Base-by-base conservation (phyloP, 768 basidiomycete genomes). In the Dendrothele bispora region DNA sequence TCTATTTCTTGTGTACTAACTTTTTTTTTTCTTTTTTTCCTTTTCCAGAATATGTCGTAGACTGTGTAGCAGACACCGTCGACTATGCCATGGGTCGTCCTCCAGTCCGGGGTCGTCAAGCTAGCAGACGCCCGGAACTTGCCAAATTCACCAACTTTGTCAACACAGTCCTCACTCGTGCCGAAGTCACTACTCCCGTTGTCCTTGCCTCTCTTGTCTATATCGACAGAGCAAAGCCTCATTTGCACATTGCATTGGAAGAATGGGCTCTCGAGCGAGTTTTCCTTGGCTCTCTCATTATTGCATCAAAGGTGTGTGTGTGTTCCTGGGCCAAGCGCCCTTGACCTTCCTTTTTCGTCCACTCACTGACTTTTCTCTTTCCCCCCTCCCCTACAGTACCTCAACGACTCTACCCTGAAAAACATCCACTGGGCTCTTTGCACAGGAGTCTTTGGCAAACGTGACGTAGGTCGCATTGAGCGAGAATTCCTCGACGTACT, bases 351-450 rank as follows among this genome's bases (percentile, higher is more conserved):
- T 48, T 17, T 41, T 36, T 25, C 35, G 48, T 53, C 27, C 30
- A 35, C 29, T 49, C 43, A 38, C 34, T 37, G 35, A 27, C 34
- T 22, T 24, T 5, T 28, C 25, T 17, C 18, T 21, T 29, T 21
- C 48, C 21, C 29, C 34, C 53, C 56, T 21, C 55, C 50, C 43
- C 43, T 41, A 34, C 27, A 89, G 82, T 93, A 93, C 61, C 71
- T 87, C 28, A 92, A 94, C 63, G 92, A 95, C 63, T 91, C 87
- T 14, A 90, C 88, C 22, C 77, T 92, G 14, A 94, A 94, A 76
- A 94, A 94, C 68, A 76, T 88, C 41, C 91, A 94, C 64, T 94
- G 91, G 91, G 85, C 87, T 7, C 72, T 86, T n/a, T 88, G 86
- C 66, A 88, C 88, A 0, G 84, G 84, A 25, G 83, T 89, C 22